Percentiles rank a stretch among this genome's conserved stretches.
phyloP scores from a whole-genome alignment of 371 early-diverging fungal genomes.

The Mucor saturninus region DNA sequence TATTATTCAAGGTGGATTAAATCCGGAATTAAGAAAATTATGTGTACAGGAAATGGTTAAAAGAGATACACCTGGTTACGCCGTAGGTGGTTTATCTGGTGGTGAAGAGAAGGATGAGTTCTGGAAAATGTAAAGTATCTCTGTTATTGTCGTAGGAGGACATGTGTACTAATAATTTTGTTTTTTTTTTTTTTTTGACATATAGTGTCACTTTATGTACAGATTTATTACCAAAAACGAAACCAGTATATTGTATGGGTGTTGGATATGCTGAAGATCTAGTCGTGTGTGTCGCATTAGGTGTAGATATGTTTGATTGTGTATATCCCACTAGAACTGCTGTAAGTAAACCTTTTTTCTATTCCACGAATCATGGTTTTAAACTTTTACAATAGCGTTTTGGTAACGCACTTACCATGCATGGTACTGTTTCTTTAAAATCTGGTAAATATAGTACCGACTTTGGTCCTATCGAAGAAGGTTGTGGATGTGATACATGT shows the following conservation, averaged over 20 bases:
- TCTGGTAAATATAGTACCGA: constrained; percentile 68
- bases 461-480: constrained; percentile 78
- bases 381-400: constrained; percentile 64
- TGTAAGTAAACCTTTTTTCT: constrained; percentile 36
- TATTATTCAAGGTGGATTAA: constrained; percentile 94
- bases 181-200: neutral
- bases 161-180: neutral
- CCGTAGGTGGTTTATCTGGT: constrained; percentile 95
- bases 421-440: constrained; percentile 75
- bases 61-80: constrained; percentile 89
- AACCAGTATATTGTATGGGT: constrained; percentile 98
- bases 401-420: constrained; percentile 88
- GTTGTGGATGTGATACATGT: constrained; percentile 89
- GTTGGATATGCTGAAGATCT: constrained; percentile 96
- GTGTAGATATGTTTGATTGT: constrained; percentile 97
- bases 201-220: constrained; percentile 78
- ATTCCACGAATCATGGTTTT: no score
- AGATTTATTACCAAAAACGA: constrained; percentile 79
- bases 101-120: constrained; percentile 95
- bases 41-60: constrained; percentile 90
- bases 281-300: constrained; percentile 91
- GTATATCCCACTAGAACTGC: constrained; percentile 97
- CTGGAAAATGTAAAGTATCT: constrained; percentile 70
- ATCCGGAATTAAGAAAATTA: constrained; percentile 71
- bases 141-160: no score